These are phyloP conservation scores for Favolaschia claudopus DNA, from an alignment of 768 basidiomycete genomes.

Conservation along the genomic window DNA sequence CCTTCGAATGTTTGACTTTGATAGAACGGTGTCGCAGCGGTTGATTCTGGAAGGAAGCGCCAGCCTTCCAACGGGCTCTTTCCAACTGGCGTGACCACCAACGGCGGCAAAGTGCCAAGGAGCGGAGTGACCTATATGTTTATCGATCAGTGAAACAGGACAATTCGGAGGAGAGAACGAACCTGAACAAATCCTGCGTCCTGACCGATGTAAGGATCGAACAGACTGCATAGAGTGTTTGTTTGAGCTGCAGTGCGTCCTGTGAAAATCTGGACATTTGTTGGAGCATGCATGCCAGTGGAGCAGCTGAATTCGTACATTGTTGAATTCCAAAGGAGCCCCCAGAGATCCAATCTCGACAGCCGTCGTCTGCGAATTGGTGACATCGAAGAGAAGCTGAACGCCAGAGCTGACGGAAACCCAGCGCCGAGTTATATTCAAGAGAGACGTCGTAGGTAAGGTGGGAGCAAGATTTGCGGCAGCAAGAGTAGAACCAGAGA, in stretches of 20 bases:
- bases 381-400: constrained; percentile 58
- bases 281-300: neutral
- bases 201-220: constrained; percentile 65
- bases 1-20: constrained; percentile 68
- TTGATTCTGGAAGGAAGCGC: constrained; percentile 62
- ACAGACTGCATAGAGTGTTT: constrained; percentile 59
- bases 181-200: constrained; percentile 63
- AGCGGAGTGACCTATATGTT: constrained; percentile 52
- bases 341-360: constrained; percentile 65
- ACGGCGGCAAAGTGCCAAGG: constrained; percentile 59
- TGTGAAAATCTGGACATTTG: constrained; percentile 57
- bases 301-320: constrained; percentile 42
- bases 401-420: constrained; percentile 48
- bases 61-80: constrained; percentile 64
- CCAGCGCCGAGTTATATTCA: constrained; percentile 63
- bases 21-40: constrained; percentile 53
- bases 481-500: constrained; percentile 54
- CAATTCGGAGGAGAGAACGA: neutral
- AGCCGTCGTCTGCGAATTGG: constrained; percentile 51
- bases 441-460: constrained; percentile 49
- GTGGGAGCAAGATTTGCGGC: constrained; percentile 59
- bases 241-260: constrained; percentile 58
- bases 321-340: constrained; percentile 63
- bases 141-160: neutral
- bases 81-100: constrained; percentile 55